A percentile compares a stretch with the other conserved stretches of the same genome.
Conservation (phyloP, 2,329 filamentous ascomycete species). For the Pestalotiopsis sp. region DNA sequence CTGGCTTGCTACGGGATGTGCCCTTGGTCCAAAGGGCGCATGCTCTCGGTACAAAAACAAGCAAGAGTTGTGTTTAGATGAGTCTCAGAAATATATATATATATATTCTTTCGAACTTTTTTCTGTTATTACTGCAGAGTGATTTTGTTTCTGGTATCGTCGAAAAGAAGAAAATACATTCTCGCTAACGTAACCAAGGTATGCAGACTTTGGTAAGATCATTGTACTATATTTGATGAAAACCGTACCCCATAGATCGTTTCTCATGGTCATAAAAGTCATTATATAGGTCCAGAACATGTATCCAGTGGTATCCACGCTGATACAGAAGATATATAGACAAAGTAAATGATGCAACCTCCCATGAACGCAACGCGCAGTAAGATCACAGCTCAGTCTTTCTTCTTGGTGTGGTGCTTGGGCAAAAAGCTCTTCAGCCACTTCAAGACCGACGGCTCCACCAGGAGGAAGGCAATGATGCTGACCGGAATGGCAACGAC, state of each 20-base stretch:
- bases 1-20: no score
- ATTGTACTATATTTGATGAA: background rate
- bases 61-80: no score
- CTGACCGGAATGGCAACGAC: conserved; percentile 25
- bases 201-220: no score
- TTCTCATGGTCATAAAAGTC: background rate
- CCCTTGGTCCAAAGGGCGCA: no score
- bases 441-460: background rate
- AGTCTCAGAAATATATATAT: no score
- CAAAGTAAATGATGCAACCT: background rate
- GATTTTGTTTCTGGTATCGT: no score
- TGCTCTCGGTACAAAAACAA: no score
- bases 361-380: no score
- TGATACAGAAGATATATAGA: background rate
- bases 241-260: background rate
- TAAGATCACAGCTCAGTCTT: background rate
- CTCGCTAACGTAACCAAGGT: no score
- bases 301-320: background rate
- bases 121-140: no score
- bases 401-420: background rate
- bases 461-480: conserved; percentile 19
- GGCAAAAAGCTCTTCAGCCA: background rate
- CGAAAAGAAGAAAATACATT: no score
- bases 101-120: no score
- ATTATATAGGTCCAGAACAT: background rate